A percentile compares a stretch with the other conserved stretches of the same genome.
Conservation (phyloP, 371 early-diverging fungal species). For the Mucor piriformis region DNA sequence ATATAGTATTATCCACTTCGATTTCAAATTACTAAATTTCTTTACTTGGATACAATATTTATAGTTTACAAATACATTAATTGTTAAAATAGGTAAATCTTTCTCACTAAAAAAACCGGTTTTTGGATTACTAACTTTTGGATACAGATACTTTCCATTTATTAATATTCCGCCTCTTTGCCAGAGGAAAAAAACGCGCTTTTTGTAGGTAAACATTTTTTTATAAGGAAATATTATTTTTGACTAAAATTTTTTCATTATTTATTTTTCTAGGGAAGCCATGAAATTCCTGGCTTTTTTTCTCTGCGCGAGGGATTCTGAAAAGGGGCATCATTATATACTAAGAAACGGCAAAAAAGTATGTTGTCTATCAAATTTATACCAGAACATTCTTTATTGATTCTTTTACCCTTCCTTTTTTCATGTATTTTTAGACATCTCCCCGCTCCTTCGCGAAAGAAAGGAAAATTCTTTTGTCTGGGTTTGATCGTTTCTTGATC, state of each 20-base stretch:
- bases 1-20: slow-evolving; percentile 20
- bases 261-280: no score
- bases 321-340: neutral
- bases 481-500: neutral
- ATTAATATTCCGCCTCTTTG: neutral
- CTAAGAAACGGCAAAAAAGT: neutral
- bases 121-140: no score
- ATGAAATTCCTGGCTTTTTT: neutral
- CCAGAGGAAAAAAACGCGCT: no score
- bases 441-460: neutral
- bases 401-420: neutral
- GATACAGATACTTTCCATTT: no score
- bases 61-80: neutral
- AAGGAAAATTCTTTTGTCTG: no score
- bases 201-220: no score
- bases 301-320: neutral
- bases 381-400: neutral
- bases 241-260: no score
- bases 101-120: no score
- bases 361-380: neutral
- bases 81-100: neutral
- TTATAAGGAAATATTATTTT: no score
- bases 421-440: neutral
- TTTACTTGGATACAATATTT: neutral
- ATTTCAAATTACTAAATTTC: neutral